phyloP scores from a whole-genome alignment of 2,329 filamentous ascomycete genomes.

The Diaporthe velutina region DNA sequence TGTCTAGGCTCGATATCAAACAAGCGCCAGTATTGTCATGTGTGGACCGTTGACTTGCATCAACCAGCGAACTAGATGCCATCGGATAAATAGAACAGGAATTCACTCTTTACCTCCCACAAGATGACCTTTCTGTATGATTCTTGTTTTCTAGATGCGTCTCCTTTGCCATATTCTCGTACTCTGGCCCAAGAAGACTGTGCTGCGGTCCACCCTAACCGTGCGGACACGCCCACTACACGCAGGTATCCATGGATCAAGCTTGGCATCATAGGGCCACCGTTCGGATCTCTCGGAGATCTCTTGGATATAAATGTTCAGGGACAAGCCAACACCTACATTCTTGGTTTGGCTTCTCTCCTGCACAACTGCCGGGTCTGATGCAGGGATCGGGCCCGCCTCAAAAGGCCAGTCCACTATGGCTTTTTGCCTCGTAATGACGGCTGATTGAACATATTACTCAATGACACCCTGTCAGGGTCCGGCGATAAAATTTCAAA shows the following conservation, averaged over 20 bases:
- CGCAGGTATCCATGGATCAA: conserved; percentile 1
- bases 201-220: neutral
- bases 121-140: neutral
- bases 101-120: neutral
- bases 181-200: no score
- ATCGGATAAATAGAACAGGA: neutral
- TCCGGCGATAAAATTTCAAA: no score
- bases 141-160: no score
- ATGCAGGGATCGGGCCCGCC: neutral
- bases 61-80: neutral
- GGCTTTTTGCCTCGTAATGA: no score
- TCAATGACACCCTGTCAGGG: no score
- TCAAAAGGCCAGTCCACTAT: neutral
- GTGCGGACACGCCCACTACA: conserved; percentile 18
- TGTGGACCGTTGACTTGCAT: neutral
- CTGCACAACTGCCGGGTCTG: neutral
- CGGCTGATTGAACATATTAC: neutral
- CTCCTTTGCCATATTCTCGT: neutral
- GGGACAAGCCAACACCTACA: neutral
- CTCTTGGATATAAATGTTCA: neutral
- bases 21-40: neutral
- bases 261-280: conserved; percentile 1
- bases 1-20: neutral
- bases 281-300: neutral
- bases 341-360: neutral